A percentile compares a stretch with the other conserved stretches of the same genome.
These are phyloP conservation scores for Ceratocystis ficicola DNA, from an alignment of 2,329 filamentous ascomycete species.

Conservation along the genomic window DNA sequence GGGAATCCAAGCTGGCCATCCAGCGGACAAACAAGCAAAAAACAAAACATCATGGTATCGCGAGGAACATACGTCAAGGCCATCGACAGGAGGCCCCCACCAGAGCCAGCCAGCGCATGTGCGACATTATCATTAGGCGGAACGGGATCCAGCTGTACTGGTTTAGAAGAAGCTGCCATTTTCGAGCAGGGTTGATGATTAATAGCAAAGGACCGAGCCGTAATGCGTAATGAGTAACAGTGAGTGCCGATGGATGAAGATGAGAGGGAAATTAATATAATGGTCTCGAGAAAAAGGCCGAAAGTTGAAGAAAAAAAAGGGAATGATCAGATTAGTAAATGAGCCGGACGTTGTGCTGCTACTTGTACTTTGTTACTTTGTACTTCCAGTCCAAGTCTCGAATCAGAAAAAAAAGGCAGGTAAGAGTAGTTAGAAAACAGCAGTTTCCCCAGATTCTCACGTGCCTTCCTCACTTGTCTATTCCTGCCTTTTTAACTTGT, in stretches of 20 bases:
- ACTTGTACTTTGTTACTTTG: too few species aligned
- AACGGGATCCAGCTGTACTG: conserved; percentile 35
- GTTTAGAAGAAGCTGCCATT: conserved; percentile 39
- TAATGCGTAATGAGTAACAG: neutral
- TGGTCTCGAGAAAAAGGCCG: neutral
- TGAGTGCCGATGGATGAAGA: neutral
- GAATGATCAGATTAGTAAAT: neutral
- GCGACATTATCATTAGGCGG: conserved; percentile 95
- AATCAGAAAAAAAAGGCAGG: neutral
- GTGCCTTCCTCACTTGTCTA: neutral
- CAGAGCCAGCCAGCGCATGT: conserved; percentile 83
- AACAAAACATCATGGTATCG: neutral
- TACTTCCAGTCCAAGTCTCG: too few species aligned
- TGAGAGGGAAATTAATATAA: neutral
- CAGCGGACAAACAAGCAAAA: neutral
- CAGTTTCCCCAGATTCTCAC: conserved; percentile 12
- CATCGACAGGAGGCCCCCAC: conserved; percentile 92
- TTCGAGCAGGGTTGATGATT: conserved; percentile 18
- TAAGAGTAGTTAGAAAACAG: neutral
- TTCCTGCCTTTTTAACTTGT: neutral
- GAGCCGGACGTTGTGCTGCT: too few species aligned
- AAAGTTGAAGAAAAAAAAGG: neutral
- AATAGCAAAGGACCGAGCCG: neutral
- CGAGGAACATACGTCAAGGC: conserved; percentile 60
- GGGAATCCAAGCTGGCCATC: neutral